Base-by-base conservation (phyloP, 768 basidiomycete genomes). In the Sarcodon aspratus region DNA sequence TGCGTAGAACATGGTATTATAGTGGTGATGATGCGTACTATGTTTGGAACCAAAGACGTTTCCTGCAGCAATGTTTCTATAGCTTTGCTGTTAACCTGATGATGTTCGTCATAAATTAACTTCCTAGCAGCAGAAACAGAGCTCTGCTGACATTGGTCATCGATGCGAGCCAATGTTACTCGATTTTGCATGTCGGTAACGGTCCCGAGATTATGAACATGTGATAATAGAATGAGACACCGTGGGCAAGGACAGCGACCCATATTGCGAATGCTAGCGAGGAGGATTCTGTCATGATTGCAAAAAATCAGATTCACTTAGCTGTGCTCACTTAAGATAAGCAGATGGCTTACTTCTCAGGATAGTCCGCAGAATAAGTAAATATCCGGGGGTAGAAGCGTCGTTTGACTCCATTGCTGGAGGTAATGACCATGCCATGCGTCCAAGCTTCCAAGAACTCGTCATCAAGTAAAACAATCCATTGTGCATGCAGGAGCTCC, bases 171-270 rank as follows among this genome's bases (percentile, higher is more conserved):
- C 21, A 27, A 27, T 5, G 2, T 27, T 27, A 27, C 21, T 27
- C 21, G 21, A 27, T 27, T 27, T 27, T 27, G 21, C 21, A 27
- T 27, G 21, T 27, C 21, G 21, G 21, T 27, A 27, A 27, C 21
- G 5, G 52, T 49, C 0, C 70, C 71, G 13, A 73, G 43, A 0
- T 46, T 45, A 33, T 61, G 50, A 6, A 73, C 52, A 0, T 61
- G 36, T 1, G 52, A 47, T 46, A 66, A 68, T 7, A 40, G 42
- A 21, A 67, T 51, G 0, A 63, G 49, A 48, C 72, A 74, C 0
- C 62, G 54, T 0, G 69, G 69, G 50, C 72, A 73, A 11, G 66
- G 69, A 44, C 63, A 72, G 0, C 52, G 9, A 1, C 69, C 74
- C 11, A 66, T 61, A 46, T 69, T 63, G 6, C 65, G 59, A 2